Conservation (phyloP, 129 eudicot genomes). For the Smallanthus sonchifolius region DNA sequence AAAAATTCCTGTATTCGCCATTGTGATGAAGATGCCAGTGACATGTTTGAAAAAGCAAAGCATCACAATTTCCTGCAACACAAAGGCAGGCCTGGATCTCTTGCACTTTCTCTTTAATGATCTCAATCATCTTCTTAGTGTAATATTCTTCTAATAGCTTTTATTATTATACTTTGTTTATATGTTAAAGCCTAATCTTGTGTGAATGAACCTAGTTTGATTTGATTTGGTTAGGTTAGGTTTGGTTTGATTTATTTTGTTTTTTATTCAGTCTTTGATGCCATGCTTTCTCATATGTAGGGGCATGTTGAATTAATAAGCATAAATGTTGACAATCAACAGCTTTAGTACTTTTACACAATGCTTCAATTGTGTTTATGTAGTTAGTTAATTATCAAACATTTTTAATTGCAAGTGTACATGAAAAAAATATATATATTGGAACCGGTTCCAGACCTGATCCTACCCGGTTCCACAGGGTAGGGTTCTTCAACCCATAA, state of each 20-base stretch:
- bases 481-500: too few species aligned
- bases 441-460: too few species aligned
- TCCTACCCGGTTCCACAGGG: too few species aligned
- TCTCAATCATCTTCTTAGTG: slow-evolving; percentile 34
- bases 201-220: background rate
- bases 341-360: background rate
- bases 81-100: slow-evolving; percentile 48
- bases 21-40: slow-evolving; percentile 30
- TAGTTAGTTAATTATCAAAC: background rate
- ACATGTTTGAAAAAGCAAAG: slow-evolving; percentile 34
- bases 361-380: background rate
- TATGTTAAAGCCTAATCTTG: background rate
- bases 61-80: slow-evolving; percentile 41
- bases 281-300: slow-evolving; percentile 49
- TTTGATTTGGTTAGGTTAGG: background rate
- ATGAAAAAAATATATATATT: slow-evolving; percentile 3
- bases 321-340: background rate
- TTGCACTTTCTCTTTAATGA: slow-evolving; percentile 41
- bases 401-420: background rate
- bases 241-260: background rate
- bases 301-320: background rate
- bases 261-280: slow-evolving; percentile 35
- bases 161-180: background rate
- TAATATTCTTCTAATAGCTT: slow-evolving; percentile 18
- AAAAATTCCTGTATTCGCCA: too few species aligned